Evolutionary conservation across 2,329 filamentous ascomycete species (phyloP).

Genomic region (Aurifilum marmelostoma): DNA sequence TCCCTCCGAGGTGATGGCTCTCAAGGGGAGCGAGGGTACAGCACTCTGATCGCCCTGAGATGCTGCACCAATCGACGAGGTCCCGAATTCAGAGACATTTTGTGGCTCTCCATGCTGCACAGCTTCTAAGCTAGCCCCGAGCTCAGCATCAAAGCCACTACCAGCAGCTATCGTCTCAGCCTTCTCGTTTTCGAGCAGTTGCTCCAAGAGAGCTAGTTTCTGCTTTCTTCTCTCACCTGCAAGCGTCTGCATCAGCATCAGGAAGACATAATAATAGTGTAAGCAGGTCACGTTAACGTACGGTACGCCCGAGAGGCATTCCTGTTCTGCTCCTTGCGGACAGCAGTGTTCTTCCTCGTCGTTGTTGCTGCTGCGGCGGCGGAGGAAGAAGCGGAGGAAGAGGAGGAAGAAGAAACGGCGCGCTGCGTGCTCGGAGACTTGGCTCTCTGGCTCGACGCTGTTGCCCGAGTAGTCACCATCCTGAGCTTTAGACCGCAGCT

Average conservation of each 20-base stretch:
- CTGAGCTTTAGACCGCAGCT: background rate
- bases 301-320: conserved; percentile 35
- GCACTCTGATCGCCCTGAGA: background rate
- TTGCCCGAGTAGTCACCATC: conserved; percentile 2
- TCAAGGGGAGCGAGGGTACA: background rate
- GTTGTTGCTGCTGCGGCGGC: too few species aligned
- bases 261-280: background rate
- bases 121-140: background rate
- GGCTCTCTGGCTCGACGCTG: background rate
- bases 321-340: conserved; percentile 35
- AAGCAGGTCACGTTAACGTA: conserved; percentile 18
- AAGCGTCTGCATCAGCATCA: conserved; percentile 25
- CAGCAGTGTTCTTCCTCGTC: conserved; percentile 31
- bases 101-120: background rate
- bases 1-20: background rate
- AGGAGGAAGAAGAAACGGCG: background rate
- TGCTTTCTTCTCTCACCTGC: conserved; percentile 49
- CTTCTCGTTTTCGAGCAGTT: conserved; percentile 39
- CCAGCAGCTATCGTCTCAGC: background rate
- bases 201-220: conserved; percentile 45
- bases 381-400: background rate
- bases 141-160: background rate
- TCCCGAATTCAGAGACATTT: background rate
- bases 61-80: background rate
- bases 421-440: background rate